Conservation (phyloP, 768 basidiomycete species). For the Boletus rufocinnamomeus region DNA sequence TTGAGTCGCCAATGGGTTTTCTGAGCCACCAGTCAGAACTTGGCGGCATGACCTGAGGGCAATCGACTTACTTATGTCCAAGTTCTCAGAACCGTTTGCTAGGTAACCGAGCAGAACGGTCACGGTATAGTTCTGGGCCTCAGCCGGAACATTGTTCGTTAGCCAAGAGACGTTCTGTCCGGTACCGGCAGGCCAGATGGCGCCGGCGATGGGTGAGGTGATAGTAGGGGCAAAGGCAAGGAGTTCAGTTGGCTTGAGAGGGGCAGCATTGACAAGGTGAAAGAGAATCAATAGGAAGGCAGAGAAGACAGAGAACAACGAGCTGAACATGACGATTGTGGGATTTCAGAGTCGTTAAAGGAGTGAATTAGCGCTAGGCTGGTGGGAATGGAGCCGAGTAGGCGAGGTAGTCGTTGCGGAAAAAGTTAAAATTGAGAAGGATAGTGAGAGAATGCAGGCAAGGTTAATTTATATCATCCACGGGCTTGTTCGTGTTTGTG, state of each 20-base stretch:
- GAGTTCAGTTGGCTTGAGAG: constrained; percentile 31
- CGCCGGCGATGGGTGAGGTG: constrained; percentile 36
- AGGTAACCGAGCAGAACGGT: constrained; percentile 47
- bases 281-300: constrained; percentile 34
- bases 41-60: too few species aligned
- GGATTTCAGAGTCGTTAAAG: constrained; percentile 16
- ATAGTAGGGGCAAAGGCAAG: constrained; percentile 46
- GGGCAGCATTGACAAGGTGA: constrained; percentile 31
- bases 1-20: constrained; percentile 54
- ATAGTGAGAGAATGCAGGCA: neutral
- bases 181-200: constrained; percentile 41
- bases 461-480: constrained; percentile 21
- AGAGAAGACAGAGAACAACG: constrained; percentile 30
- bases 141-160: constrained; percentile 38
- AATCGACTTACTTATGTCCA: constrained; percentile 47
- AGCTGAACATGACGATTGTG: constrained; percentile 25
- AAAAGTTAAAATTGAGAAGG: neutral
- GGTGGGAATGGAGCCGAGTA: neutral
- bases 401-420: constrained; percentile 1
- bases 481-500: constrained; percentile 29
- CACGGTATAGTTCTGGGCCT: constrained; percentile 39
- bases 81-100: constrained; percentile 44
- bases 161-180: constrained; percentile 47
- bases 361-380: constrained; percentile 19
- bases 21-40: constrained; percentile 37